These are phyloP conservation scores for Fusarium compactum DNA, from an alignment of 2,329 filamentous ascomycete genomes.

Conservation along the genomic window DNA sequence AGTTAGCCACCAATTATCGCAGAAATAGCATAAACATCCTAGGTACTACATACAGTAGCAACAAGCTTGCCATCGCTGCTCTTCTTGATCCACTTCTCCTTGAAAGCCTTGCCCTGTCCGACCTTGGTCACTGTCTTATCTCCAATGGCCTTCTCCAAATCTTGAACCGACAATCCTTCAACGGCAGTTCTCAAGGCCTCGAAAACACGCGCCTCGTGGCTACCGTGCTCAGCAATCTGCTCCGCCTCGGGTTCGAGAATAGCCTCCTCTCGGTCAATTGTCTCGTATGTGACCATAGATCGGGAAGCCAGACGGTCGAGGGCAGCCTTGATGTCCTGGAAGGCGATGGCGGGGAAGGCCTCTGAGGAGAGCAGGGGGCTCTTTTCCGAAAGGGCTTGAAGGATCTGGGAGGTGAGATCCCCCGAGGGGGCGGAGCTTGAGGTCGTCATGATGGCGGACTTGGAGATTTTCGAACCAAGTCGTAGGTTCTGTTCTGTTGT, in stretches of 20 bases:
- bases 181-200: conserved; percentile 77
- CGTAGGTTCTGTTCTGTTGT: conserved; percentile 25
- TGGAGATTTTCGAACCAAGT: conserved; percentile 24
- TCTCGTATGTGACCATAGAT: conserved; percentile 88
- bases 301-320: conserved; percentile 87
- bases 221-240: conserved; percentile 78
- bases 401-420: conserved; percentile 74
- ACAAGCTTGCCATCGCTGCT: conserved; percentile 68
- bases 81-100: conserved; percentile 77
- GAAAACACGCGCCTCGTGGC: conserved; percentile 86
- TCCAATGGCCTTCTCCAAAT: conserved; percentile 76
- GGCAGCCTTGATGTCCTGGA: conserved; percentile 82
- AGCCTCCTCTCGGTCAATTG: conserved; percentile 82
- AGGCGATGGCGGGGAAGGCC: conserved; percentile 74
- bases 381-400: conserved; percentile 72
- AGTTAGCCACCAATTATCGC: conserved; percentile 2
- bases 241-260: conserved; percentile 80
- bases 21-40: not conserved
- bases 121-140: conserved; percentile 81
- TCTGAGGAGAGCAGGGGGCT: conserved; percentile 76
- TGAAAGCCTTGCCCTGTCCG: conserved; percentile 96
- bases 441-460: conserved; percentile 57
- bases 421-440: conserved; percentile 53
- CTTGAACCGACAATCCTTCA: conserved; percentile 84
- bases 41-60: conserved; percentile 58